phyloP scores from a whole-genome alignment of 441 rosid genomes.

The Macaranga tanarius region DNA sequence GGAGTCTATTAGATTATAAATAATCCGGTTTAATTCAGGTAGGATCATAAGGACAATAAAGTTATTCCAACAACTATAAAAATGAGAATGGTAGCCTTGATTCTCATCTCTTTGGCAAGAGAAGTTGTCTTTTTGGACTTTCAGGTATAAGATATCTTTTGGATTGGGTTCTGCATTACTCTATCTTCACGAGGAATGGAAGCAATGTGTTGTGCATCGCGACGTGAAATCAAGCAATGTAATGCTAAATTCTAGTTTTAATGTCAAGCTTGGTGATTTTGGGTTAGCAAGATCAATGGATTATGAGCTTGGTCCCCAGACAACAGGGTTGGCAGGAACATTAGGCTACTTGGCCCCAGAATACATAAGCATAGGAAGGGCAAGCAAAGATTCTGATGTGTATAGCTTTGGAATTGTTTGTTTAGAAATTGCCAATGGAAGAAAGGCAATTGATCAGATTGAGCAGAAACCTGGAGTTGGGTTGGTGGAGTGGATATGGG shows the following conservation, averaged over 20 bases:
- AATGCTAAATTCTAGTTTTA: constrained; percentile 48
- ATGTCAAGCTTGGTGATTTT: constrained; percentile 52
- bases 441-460: neutral
- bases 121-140: constrained; percentile 26
- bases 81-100: constrained; percentile 53
- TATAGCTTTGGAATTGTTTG: constrained; percentile 45
- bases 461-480: neutral
- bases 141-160: constrained; percentile 37
- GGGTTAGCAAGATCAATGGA: constrained; percentile 51
- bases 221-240: constrained; percentile 53
- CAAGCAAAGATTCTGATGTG: constrained; percentile 48
- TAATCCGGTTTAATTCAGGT: too few relatives aligned
- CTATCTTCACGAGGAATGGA: constrained; percentile 57
- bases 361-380: constrained; percentile 37
- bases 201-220: constrained; percentile 49
- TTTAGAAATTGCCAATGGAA: constrained; percentile 34
- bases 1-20: too few relatives aligned
- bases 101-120: neutral
- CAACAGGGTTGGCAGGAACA: constrained; percentile 47
- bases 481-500: constrained; percentile 54
- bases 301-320: constrained; percentile 38
- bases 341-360: constrained; percentile 53
- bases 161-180: constrained; percentile 47
- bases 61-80: too few relatives aligned
- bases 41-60: too few relatives aligned